A percentile compares a stretch with the other conserved stretches of the same genome.
Conservation (phyloP, 2,329 filamentous ascomycete species). For the Pseudogymnoascus sp. region DNA sequence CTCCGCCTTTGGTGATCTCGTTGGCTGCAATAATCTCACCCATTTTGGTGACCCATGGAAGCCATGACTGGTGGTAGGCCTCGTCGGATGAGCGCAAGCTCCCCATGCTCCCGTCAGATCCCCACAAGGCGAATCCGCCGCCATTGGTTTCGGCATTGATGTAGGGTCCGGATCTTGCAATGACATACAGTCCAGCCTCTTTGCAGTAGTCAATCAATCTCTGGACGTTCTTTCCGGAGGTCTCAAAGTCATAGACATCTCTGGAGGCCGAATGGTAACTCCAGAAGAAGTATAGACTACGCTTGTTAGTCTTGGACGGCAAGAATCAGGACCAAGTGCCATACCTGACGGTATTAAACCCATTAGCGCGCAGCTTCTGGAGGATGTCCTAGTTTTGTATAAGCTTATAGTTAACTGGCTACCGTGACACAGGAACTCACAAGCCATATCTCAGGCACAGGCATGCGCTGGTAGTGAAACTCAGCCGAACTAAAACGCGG, state of each 20-base stretch:
- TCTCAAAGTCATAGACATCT: constrained; percentile 43
- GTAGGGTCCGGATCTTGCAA: constrained; percentile 45
- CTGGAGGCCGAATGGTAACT: constrained; percentile 40
- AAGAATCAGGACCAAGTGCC: not conserved
- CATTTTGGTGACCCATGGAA: constrained; percentile 40
- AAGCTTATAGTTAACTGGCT: not conserved
- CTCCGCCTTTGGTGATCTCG: constrained; percentile 42
- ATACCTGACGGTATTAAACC: constrained; percentile 43
- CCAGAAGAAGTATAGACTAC: constrained; percentile 43
- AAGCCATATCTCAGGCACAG: constrained; percentile 46
- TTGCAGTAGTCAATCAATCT: constrained; percentile 44
- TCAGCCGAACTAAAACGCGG: constrained; percentile 29
- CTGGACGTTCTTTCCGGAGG: constrained; percentile 43
- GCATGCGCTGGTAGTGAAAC: constrained; percentile 47
- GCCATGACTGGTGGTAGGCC: constrained; percentile 39
- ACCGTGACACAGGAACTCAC: constrained; percentile 18
- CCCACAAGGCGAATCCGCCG: constrained; percentile 40
- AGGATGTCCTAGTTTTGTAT: constrained; percentile 38
- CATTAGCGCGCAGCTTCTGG: constrained; percentile 46
- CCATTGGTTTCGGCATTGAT: constrained; percentile 45
- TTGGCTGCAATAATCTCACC: constrained; percentile 43
- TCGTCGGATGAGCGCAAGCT: constrained; percentile 36
- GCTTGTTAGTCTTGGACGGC: constrained; percentile 9
- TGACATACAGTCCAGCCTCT: constrained; percentile 44
- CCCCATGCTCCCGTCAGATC: constrained; percentile 40